These are phyloP conservation scores for Volvariella volvacea DNA, from an alignment of 1,284 basidiomycete species.

Conservation along the genomic window DNA sequence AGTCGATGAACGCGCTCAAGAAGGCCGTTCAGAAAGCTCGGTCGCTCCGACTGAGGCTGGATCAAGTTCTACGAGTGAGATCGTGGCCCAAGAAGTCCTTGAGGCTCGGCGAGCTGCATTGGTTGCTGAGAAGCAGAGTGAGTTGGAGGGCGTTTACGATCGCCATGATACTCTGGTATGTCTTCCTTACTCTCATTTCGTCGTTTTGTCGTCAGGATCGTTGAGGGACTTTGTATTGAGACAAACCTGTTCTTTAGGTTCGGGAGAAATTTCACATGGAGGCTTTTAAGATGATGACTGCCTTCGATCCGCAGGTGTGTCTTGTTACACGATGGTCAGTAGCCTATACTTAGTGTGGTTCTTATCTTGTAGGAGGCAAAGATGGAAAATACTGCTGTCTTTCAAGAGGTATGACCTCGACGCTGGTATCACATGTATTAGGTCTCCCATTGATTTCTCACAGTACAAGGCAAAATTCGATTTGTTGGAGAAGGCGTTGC, in stretches of 20 bases:
- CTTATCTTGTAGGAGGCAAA: slow-evolving; percentile 53
- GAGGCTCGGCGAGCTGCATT: slow-evolving; percentile 35
- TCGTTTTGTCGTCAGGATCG: slow-evolving; percentile 5
- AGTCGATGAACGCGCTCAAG: no score
- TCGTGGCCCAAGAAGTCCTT: no score
- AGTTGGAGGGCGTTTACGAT: slow-evolving; percentile 55
- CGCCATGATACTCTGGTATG: slow-evolving; percentile 70
- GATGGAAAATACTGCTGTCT: slow-evolving; percentile 65
- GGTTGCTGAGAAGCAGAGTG: slow-evolving; percentile 49
- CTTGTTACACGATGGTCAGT: slow-evolving; percentile 1
- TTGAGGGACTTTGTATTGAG: slow-evolving; percentile 7
- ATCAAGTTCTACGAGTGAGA: no score
- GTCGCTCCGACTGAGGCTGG: no score
- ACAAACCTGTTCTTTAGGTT: slow-evolving; percentile 34
- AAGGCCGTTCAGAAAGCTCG: no score
- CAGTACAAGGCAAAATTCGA: slow-evolving; percentile 64
- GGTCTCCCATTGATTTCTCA: slow-evolving; percentile 3
- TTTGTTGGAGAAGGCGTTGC: slow-evolving; percentile 42
- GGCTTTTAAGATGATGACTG: slow-evolving; percentile 65
- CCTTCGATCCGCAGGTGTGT: slow-evolving; percentile 68
- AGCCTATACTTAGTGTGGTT: slow-evolving; percentile 5
- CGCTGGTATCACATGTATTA: slow-evolving; percentile 10
- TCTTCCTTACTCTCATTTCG: slow-evolving; percentile 2
- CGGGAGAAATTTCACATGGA: slow-evolving; percentile 85
- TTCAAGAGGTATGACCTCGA: slow-evolving; percentile 49